A percentile compares a stretch with the other conserved stretches of the same genome.
phyloP scores from a whole-genome alignment of 148 eudicot genomes.

The Hydrangea macrophylla region DNA sequence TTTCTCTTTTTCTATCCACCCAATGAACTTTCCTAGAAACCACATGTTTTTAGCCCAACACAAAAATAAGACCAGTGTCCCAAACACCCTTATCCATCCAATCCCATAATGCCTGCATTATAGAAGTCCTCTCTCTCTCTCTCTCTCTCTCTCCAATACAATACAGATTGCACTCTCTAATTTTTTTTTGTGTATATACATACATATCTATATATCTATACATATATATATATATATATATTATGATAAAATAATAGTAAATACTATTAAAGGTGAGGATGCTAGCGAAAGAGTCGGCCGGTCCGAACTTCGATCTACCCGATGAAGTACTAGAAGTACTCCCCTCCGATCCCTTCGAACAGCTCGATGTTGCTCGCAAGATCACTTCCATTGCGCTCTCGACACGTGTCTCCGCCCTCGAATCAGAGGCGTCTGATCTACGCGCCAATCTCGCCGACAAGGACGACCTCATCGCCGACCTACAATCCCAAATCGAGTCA shows the following conservation, averaged over 20 bases:
- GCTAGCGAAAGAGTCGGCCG: slow-evolving; percentile 36
- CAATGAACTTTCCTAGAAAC: not conserved
- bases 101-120: not conserved
- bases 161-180: not conserved
- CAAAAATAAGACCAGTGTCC: no score
- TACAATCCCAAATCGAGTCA: slow-evolving; percentile 54
- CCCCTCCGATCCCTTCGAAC: slow-evolving; percentile 84
- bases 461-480: slow-evolving; percentile 50
- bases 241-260: not conserved
- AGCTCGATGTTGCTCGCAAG: slow-evolving; percentile 88
- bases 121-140: not conserved
- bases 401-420: slow-evolving; percentile 78
- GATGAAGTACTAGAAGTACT: slow-evolving; percentile 54
- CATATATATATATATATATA: not conserved
- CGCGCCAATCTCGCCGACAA: slow-evolving; percentile 47
- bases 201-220: not conserved
- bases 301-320: slow-evolving; percentile 58
- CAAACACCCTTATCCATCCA: not conserved
- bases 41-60: not conserved
- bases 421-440: slow-evolving; percentile 60
- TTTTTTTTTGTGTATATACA: no score
- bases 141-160: not conserved
- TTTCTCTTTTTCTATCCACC: not conserved
- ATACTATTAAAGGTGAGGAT: slow-evolving; percentile 7
- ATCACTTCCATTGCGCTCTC: slow-evolving; percentile 98